Base-by-base conservation (phyloP, 164 flowering plant species). In the Macadamia integrifolia region DNA sequence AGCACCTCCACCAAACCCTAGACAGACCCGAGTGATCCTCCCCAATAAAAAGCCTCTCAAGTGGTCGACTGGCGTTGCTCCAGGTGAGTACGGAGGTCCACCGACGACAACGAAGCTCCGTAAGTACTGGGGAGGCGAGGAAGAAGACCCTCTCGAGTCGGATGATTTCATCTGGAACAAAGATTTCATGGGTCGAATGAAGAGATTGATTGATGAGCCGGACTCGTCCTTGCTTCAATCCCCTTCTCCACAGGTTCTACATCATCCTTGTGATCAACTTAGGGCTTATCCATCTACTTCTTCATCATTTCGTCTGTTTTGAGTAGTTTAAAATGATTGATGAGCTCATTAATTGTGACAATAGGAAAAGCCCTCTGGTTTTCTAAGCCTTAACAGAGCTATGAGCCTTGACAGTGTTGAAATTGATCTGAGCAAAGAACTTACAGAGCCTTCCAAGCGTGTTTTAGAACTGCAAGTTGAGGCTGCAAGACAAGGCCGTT, bases 61-160 rank as follows among this genome's bases (percentile, higher is more conserved):
- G 76, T 88, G 93, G 95, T 85, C 97, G 65, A 88, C 95, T 0
- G 97, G 96, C 11, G 82, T 85, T 12, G 88, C 91, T 32, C 93
- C 97, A 0, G 99, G 99, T 0, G 99, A 94, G 1, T 90, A 87
- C 72, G 98, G 97, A 2, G 99, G 95, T 52, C 95, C 97, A 5
- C 97, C 97, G 1, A 75, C 87, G 29, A 80, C 91, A 12, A 74
- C 89, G 44, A 89, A 88, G 92, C 91, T 87, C 62, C 80, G 95
- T 6, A 86, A 86, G 82, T 91, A 86, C 72, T 94, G 97, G 97
- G 99, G 98, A 46, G 93, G 93, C 2, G 86, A 83, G 49, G 74
- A 77, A 9, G 82, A 82, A 18, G 98, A 90, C 77, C 97, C 99
- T 9, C 59, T 94, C 1, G 83, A 85, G 28, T 80, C 92, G 28